Evolutionary conservation across 2,329 filamentous ascomycete species (phyloP).

Genomic region (Cytospora chrysosperma): DNA sequence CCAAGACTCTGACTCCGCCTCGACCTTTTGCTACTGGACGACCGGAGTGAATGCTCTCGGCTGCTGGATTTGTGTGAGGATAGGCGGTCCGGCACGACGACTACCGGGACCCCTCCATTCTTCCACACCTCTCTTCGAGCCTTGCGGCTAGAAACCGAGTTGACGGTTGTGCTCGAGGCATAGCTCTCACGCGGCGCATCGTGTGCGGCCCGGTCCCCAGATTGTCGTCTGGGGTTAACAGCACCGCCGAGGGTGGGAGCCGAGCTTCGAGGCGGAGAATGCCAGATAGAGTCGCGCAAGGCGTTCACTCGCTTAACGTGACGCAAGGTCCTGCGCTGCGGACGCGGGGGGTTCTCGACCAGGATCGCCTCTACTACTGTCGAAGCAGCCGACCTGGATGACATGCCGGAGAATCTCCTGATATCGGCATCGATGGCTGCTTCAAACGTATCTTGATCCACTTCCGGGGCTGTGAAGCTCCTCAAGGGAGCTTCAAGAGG

Average conservation of each 20-base stretch:
- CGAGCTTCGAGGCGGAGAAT: constrained; percentile 44
- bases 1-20: constrained; percentile 52
- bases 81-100: constrained; percentile 59
- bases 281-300: constrained; percentile 48
- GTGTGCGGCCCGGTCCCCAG: constrained; percentile 29
- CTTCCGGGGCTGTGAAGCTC: constrained; percentile 30
- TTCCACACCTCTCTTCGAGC: constrained; percentile 60
- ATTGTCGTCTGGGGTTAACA: constrained; percentile 17
- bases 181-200: constrained; percentile 43
- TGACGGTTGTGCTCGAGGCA: constrained; percentile 47
- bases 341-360: constrained; percentile 47
- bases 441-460: constrained; percentile 26
- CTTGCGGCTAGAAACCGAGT: constrained; percentile 52
- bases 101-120: constrained; percentile 60
- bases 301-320: constrained; percentile 58
- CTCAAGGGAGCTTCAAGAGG: constrained; percentile 32
- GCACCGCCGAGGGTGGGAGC: constrained; percentile 34
- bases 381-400: constrained; percentile 53
- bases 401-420: constrained; percentile 53
- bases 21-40: constrained; percentile 58
- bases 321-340: constrained; percentile 55
- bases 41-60: constrained; percentile 55
- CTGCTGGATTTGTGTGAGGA: constrained; percentile 52
- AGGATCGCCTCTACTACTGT: constrained; percentile 59
- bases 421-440: constrained; percentile 43